Base-by-base conservation (phyloP, 1,284 basidiomycete species). In the Vanrija sp. region DNA sequence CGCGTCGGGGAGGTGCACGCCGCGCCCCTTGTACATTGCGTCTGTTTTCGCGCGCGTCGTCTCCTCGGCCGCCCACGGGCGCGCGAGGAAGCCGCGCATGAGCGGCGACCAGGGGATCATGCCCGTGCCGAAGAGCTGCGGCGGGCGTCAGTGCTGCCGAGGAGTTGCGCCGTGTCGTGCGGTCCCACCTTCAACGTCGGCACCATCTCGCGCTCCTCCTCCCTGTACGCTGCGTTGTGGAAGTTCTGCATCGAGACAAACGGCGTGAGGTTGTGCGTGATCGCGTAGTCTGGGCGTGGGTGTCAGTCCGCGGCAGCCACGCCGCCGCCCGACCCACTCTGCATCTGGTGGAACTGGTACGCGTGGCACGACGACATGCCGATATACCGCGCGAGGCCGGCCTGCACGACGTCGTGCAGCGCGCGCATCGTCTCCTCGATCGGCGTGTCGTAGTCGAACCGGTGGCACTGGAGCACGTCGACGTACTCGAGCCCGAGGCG, bases 181-280 rank as follows among this genome's bases (percentile, higher is more conserved):
- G 5, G 49, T 53, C 66, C 15, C 48, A 67, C 71, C 65, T 69
- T 60, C 49, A 74, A 66, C 19, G 68, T 73, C 0, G 85, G 84
- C 65, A 84, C 81, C 84, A 86, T 86, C 70, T 86, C 85, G 10
- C 83, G 59, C 60, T 74, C 72, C 56, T 74, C 72, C 61, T 87
- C 85, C n/a, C 85, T 78, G 60, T 86, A 86, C 16, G 82, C 56
- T 3, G 69, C 71, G 52, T 72, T 74, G 63, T 74, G 67, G 53
- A 68, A 83, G 67, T 86, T 85, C 68, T 88, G 86, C 86, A 87
- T 86, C 12, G 82, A 83, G 65, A 85, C 83, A 74, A 86, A 86
- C 0, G 82, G 83, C 0, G 84, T 86, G 28, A 85, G 76, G 18
- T 81, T 79, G 69, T 86, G 80, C 50, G 63, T 66, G 57, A 73